Conservation (phyloP, 2,329 filamentous ascomycete genomes). For the Verticillium albo-atrum region DNA sequence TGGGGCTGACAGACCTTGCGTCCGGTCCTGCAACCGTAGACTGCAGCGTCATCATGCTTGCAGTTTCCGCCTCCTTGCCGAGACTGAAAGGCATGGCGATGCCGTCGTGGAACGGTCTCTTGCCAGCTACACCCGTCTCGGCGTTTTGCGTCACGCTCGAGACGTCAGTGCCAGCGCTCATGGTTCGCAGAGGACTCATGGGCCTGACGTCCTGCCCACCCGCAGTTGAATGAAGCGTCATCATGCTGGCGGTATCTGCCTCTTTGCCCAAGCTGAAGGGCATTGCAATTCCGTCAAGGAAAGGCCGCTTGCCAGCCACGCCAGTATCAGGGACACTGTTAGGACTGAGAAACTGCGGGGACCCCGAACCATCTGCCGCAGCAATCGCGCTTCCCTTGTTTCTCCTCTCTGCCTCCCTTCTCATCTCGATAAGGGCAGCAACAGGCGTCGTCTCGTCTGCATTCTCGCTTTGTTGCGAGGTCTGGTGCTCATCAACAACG, state of each 20-base stretch:
- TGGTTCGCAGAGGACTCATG: conserved; percentile 20
- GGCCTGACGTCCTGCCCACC: conserved; percentile 26
- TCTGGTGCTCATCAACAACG: conserved; percentile 49
- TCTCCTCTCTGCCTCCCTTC: conserved; percentile 29
- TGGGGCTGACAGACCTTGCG: conserved; percentile 28
- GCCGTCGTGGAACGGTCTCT: conserved; percentile 62
- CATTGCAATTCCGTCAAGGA: conserved; percentile 64
- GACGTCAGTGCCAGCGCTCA: neutral
- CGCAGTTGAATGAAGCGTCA: conserved; percentile 51
- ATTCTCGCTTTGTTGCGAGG: conserved; percentile 14
- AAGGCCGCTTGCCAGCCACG: conserved; percentile 57
- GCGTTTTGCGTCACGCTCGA: conserved; percentile 15
- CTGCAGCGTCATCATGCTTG: conserved; percentile 65
- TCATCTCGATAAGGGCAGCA: conserved; percentile 35
- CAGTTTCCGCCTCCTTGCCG: conserved; percentile 57
- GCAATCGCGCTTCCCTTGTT: conserved; percentile 10
- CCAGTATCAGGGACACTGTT: conserved; percentile 41
- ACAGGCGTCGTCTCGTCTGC: conserved; percentile 37
- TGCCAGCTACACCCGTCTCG: conserved; percentile 50
- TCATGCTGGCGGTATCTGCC: conserved; percentile 64
- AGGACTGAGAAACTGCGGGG: conserved; percentile 36
- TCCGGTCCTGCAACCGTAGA: conserved; percentile 30
- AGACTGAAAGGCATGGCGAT: conserved; percentile 72
- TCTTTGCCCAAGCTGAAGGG: conserved; percentile 67
- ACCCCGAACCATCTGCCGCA: conserved; percentile 16